phyloP scores from a whole-genome alignment of 345 rosid species.

The Psidium guajava region DNA sequence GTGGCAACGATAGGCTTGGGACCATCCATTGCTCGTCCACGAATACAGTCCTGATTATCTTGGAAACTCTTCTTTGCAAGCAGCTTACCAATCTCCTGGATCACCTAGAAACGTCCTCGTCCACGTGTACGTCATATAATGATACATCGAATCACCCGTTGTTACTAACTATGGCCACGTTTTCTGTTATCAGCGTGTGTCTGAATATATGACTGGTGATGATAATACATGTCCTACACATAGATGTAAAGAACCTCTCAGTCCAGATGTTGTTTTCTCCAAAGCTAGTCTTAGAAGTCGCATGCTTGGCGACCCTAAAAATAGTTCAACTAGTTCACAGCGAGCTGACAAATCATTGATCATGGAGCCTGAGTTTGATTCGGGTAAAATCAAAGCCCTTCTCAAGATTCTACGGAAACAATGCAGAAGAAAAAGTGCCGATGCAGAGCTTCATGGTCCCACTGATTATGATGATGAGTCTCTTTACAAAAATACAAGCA shows the following conservation, averaged over 20 bases:
- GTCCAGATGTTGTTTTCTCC: conserved; percentile 67
- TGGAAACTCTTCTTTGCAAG: conserved; percentile 53
- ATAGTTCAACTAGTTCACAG: conserved; percentile 23
- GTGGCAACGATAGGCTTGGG: conserved; percentile 99
- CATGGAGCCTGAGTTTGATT: conserved; percentile 42
- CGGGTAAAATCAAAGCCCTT: conserved; percentile 73
- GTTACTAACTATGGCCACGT: conserved; percentile 82
- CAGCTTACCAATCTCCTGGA: conserved; percentile 36
- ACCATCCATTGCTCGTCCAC: conserved; percentile 80
- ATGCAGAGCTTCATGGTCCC: conserved; percentile 17
- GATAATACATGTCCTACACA: conserved; percentile 69
- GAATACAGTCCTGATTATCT: conserved; percentile 42
- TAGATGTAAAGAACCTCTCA: conserved; percentile 61
- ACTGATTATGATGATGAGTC: conserved; percentile 12
- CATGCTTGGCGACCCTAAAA: conserved; percentile 23
- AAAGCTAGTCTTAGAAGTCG: conserved; percentile 54
- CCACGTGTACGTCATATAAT: conserved; percentile 52
- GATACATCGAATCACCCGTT: conserved; percentile 91
- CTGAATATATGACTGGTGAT: conserved; percentile 66
- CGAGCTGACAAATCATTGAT: conserved; percentile 22
- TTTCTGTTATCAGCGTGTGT: conserved; percentile 83
- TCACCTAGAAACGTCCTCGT: conserved; percentile 40
- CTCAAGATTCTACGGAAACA: conserved; percentile 51
- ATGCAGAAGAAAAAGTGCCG: conserved; percentile 17
- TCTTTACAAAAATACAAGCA: conserved; percentile 7